phyloP scores from a whole-genome alignment of 75 land plant species.

The Cryptomeria japonica region DNA sequence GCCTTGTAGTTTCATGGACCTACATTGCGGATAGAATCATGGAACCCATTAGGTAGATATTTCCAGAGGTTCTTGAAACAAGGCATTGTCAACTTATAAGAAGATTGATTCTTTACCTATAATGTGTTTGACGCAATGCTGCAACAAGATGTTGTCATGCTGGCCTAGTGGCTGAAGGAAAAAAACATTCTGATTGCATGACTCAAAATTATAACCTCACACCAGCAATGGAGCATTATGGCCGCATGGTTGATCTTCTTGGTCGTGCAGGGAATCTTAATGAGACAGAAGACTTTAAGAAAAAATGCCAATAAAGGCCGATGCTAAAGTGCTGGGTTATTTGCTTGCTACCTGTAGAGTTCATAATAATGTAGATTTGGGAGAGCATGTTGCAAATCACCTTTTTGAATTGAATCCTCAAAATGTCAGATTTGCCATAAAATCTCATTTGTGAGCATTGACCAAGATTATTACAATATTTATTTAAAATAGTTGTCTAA shows the following conservation, averaged over 20 bases:
- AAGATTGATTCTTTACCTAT: too few species aligned
- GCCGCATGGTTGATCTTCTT: slow-evolving; percentile 69
- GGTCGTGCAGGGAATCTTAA: slow-evolving; percentile 44
- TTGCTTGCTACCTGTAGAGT: slow-evolving; percentile 66
- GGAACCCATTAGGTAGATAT: too few species aligned
- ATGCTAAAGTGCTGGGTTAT: slow-evolving; percentile 61
- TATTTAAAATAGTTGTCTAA: too few species aligned
- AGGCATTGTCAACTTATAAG: too few species aligned
- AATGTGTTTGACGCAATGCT: too few species aligned
- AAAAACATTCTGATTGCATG: slow-evolving; percentile 40
- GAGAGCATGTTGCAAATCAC: slow-evolving; percentile 45
- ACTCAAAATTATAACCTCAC: slow-evolving; percentile 30
- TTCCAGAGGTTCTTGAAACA: too few species aligned
- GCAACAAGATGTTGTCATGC: slow-evolving; percentile 63
- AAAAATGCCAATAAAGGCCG: slow-evolving; percentile 67
- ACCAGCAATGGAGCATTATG: slow-evolving; percentile 63
- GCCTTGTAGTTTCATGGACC: too few species aligned
- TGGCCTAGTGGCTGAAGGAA: slow-evolving; percentile 43
- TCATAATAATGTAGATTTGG: slow-evolving; percentile 56
- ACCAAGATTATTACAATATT: too few species aligned
- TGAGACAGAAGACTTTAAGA: slow-evolving; percentile 46
- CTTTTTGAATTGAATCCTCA: too few species aligned
- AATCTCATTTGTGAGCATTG: too few species aligned
- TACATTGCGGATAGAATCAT: too few species aligned
- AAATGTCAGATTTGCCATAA: too few species aligned